These are phyloP conservation scores for Neofusicoccum cordaticola DNA, from an alignment of 2,329 filamentous ascomycete genomes.

Conservation along the genomic window DNA sequence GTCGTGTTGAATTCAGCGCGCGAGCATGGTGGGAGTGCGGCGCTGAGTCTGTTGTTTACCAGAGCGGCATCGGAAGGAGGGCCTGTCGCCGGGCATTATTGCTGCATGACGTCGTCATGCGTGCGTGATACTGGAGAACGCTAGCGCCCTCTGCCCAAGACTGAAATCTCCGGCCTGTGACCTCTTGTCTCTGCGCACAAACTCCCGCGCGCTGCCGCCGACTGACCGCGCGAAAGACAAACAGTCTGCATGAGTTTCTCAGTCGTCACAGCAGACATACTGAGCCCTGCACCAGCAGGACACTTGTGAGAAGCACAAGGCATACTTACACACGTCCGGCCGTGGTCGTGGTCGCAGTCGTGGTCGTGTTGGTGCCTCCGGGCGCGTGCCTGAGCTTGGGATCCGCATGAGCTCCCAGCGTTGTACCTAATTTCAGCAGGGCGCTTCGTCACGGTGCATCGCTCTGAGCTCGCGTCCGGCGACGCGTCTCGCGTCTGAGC, in stretches of 20 bases:
- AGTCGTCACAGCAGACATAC: neutral
- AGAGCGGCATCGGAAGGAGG: slow-evolving; percentile 15
- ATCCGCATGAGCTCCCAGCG: neutral
- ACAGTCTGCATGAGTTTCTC: neutral
- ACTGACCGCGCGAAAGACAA: neutral
- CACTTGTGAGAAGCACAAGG: neutral
- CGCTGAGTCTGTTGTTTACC: neutral
- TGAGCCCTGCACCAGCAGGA: neutral
- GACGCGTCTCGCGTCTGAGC: neutral
- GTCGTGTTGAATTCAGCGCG: slow-evolving; percentile 7
- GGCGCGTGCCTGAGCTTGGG: neutral
- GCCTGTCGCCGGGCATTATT: neutral
- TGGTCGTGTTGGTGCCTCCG: neutral
- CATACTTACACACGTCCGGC: no score
- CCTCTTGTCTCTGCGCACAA: neutral
- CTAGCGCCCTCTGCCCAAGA: neutral
- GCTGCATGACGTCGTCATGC: slow-evolving; percentile 15
- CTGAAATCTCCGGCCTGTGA: neutral
- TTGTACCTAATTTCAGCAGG: neutral
- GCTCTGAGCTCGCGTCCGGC: neutral
- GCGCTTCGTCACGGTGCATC: neutral
- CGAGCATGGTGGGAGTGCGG: neutral
- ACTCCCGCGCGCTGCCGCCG: neutral
- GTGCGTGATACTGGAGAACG: neutral
- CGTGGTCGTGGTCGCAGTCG: no score